These are phyloP conservation scores for Trichoderma gracile DNA, from an alignment of 2,329 filamentous ascomycete genomes.

Conservation along the genomic window DNA sequence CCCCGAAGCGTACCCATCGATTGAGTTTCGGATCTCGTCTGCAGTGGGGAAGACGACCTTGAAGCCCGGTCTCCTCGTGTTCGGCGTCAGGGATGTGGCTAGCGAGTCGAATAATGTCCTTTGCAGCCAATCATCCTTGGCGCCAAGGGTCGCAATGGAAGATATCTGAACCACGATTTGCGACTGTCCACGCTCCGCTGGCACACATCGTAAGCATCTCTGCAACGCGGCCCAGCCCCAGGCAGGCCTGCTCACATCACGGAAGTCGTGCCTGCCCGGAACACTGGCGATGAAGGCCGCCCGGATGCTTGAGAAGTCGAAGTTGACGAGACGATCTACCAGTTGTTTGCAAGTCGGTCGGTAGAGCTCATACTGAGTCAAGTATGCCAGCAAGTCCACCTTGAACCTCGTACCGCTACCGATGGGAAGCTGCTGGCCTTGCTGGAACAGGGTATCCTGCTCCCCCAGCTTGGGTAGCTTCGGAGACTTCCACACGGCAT, in stretches of 20 bases:
- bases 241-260: constrained; percentile 51
- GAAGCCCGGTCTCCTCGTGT: constrained; percentile 50
- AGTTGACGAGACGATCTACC: constrained; percentile 55
- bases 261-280: constrained; percentile 63
- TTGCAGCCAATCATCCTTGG: constrained; percentile 70
- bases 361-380: constrained; percentile 65
- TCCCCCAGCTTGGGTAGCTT: constrained; percentile 55
- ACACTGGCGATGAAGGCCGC: constrained; percentile 78
- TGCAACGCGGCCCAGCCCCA: constrained; percentile 77
- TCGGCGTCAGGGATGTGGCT: constrained; percentile 35
- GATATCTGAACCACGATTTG: constrained; percentile 69
- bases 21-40: constrained; percentile 71
- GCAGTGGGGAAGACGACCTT: constrained; percentile 80
- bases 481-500: constrained; percentile 79
- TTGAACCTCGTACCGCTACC: constrained; percentile 75
- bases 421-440: constrained; percentile 26
- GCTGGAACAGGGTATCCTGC: neutral
- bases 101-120: constrained; percentile 61
- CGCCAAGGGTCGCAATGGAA: constrained; percentile 77
- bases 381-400: constrained; percentile 69
- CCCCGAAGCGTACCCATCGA: constrained; percentile 78
- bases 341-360: constrained; percentile 57
- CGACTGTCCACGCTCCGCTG: constrained; percentile 43
- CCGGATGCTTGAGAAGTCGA: constrained; percentile 69
- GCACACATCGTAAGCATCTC: constrained; percentile 58